A percentile compares a stretch with the other conserved stretches of the same genome.
These are phyloP conservation scores for Aquanectria penicillioides DNA, from an alignment of 2,329 filamentous ascomycete species.

Conservation along the genomic window DNA sequence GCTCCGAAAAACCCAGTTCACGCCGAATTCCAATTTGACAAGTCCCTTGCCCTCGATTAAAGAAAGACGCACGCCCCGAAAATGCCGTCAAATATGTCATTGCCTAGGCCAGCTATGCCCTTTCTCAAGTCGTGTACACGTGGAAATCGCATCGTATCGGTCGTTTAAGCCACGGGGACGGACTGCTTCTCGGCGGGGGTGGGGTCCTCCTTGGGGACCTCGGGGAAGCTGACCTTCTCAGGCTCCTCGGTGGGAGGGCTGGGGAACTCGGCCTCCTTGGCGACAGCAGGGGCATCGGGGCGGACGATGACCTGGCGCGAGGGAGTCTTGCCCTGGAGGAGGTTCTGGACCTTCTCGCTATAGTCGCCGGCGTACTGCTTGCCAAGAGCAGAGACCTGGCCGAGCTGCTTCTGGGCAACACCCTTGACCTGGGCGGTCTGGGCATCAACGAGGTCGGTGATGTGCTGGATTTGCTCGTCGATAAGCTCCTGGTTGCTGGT, in stretches of 20 bases:
- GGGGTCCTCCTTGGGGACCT: slow-evolving; percentile 36
- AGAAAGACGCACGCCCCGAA: slow-evolving; percentile 41
- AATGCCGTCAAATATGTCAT: slow-evolving; percentile 43
- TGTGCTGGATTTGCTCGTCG: slow-evolving; percentile 69
- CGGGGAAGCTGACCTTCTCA: slow-evolving; percentile 31
- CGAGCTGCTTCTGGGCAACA: slow-evolving; percentile 71
- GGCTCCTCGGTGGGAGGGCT: slow-evolving; percentile 51
- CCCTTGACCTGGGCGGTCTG: slow-evolving; percentile 72
- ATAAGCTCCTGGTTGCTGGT: slow-evolving; percentile 76
- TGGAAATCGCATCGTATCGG: slow-evolving; percentile 37
- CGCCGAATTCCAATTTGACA: slow-evolving; percentile 40
- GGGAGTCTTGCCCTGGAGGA: slow-evolving; percentile 63
- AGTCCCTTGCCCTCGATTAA: slow-evolving; percentile 35
- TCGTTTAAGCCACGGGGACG: slow-evolving; percentile 43
- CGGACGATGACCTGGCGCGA: slow-evolving; percentile 55
- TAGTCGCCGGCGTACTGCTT: slow-evolving; percentile 77
- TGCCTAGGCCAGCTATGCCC: slow-evolving; percentile 40
- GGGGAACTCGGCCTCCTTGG: slow-evolving; percentile 49
- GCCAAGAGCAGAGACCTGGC: slow-evolving; percentile 69
- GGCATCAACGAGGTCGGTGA: slow-evolving; percentile 65
- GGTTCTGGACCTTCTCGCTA: slow-evolving; percentile 72
- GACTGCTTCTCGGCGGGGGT: slow-evolving; percentile 37
- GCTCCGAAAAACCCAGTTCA: slow-evolving; percentile 40
- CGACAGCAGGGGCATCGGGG: slow-evolving; percentile 35
- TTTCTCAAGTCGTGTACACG: slow-evolving; percentile 40